Evolutionary conservation across 2,329 filamentous ascomycete genomes (phyloP).

Genomic region (Colletotrichum tropicicola): DNA sequence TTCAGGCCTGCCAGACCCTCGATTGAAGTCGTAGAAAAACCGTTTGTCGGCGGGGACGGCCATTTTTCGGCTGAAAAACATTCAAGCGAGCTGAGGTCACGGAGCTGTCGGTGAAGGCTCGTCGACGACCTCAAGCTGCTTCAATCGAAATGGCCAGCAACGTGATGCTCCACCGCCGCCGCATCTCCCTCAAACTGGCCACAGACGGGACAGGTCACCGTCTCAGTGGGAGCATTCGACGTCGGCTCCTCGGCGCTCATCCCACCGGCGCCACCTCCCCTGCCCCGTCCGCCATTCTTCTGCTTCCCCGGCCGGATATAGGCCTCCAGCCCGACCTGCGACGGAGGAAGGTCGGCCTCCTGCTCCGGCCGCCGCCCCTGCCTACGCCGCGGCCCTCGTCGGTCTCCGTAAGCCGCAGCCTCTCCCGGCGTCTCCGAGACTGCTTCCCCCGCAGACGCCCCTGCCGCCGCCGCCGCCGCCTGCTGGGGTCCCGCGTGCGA

Average conservation of each 20-base stretch:
- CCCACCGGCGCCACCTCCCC: background rate
- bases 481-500: constrained; percentile 51
- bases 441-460: too few relatives aligned
- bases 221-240: constrained; percentile 7
- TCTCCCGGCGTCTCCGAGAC: background rate
- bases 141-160: constrained; percentile 63
- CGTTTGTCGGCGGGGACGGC: too few relatives aligned
- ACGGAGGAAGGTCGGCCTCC: background rate
- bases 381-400: background rate
- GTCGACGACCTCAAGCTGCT: too few relatives aligned
- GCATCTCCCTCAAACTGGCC: constrained; percentile 74
- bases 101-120: too few relatives aligned
- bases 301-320: constrained; percentile 50
- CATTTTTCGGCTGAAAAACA: too few relatives aligned
- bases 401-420: background rate
- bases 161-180: constrained; percentile 72
- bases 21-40: background rate
- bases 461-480: constrained; percentile 3
- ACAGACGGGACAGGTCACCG: constrained; percentile 70
- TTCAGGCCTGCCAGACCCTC: too few relatives aligned
- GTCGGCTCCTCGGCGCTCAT: background rate
- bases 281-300: background rate
- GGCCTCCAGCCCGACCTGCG: constrained; percentile 52
- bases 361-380: constrained; percentile 31
- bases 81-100: too few relatives aligned